Evolutionary conservation across 2,329 filamentous ascomycete species (phyloP), one percentile per base, ranked within the genome.

Genomic region (Paraconiothyrium sp.): DNA sequence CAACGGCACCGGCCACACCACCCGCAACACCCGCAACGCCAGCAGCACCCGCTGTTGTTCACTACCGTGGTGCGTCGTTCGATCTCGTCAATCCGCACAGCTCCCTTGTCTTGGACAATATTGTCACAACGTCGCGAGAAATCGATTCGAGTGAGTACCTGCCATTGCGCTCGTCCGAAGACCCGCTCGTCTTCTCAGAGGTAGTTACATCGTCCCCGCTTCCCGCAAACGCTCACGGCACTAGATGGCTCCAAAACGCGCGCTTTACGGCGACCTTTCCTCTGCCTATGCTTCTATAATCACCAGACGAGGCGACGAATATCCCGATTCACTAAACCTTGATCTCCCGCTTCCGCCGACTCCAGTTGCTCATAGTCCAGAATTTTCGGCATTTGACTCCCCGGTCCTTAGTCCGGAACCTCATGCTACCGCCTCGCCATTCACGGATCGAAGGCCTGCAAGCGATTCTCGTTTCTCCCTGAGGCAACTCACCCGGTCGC

Each of bases 51-150:
- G 77, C 77, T 14, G 73, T 74, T 22, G 68, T 79, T 20, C 77
- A 79, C 59, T 79, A 78, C 59, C 75, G 77, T 27, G 78, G 78
- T 49, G 66, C 77, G 3, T 79, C 78, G 16, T 80, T 80, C 55
- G 76, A 80, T 58, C 58, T 80, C 13, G 72, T 80, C 22, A 80
- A 80, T 50, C 77, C 78, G 3, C 77, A 76, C 67, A 69, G 74
- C 41, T 79, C 78, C 2, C 65, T 80, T 16, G 59, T 72, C 10
- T 61, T 76, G 44, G 75, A 76, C 55, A 68, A 79, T 30, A 75
- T 80, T 52, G 76, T 76, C 27, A 78, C 76, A 20, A 76, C 78
- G 4, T 76, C 75, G 16, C 65, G 69, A 52, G 77, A 78, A 27
- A 57, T 74, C n/a, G 76, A 77, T 22, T 74, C 71, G 10, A 71